Base-by-base conservation (phyloP, 2,329 filamentous ascomycete genomes). In the Ophiostoma pallidulum region DNA sequence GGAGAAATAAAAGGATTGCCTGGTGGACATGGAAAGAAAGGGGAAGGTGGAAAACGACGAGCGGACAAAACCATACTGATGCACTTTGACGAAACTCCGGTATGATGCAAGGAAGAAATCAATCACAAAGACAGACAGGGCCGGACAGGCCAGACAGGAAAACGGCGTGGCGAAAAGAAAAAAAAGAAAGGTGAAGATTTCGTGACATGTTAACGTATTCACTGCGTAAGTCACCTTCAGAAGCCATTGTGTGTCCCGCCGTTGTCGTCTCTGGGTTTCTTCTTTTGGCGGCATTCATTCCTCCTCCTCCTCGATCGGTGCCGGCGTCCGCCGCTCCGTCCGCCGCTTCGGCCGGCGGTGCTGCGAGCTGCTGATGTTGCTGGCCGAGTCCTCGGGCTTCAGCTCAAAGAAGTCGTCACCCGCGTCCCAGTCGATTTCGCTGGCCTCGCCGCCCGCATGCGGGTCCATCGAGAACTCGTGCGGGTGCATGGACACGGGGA, bases 321-420 rank as follows among this genome's bases (percentile, higher is more conserved):
- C 84, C 1, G 84, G 84, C 18, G 83, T 87, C 50, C 81, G 72
- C 54, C 84, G 71, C 65, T 86, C 81, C 53, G 75, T 77, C 57
- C 79, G 74, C 59, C 81, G 70, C 70, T 83, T 85, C 36, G 78
- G 82, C 59, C 80, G 71, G 56, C 80, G 72, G 58, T 83, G 73
- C 56, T 83, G 65, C 45, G 81, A 82, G 60, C 80, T 85, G 59
- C 78, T 82, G 51, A 91, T 86, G 60, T 90, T 89, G 64, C 84
- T 89, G 20, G 86, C 86, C 47, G 78, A 84, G 62, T 91, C 86
- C 58, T 91, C 86, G 0, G 86, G 86, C 55, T 81, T 81, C 41
- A 91, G 70, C 57, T 79, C 76, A 44, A 64, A 60, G 49, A 78
- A 72, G 46, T 80, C 77, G 41, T 72, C 70, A 16, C 68, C 70